Evolutionary conservation across 345 rosid species (phyloP), one percentile per base, ranked within the genome.

Genomic region (Stellera chamaejasme): DNA sequence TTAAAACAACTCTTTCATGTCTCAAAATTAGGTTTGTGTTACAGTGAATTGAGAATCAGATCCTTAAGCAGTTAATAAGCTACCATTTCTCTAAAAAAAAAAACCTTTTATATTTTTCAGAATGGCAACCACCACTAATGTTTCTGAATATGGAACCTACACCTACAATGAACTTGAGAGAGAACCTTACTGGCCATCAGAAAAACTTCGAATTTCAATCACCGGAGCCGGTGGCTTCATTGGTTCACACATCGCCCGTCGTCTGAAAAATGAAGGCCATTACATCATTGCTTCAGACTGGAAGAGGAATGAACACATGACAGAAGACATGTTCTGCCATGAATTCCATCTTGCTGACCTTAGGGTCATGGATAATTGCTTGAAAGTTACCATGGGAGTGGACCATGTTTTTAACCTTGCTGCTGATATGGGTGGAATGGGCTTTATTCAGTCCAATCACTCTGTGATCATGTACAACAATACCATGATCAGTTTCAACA

Each of bases 391-490:
- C 1, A 50, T 63, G 45, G 87, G 62, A 6, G 88, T 79, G 15
- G 94, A 87, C 71, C 99, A 93, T 58, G 99, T 93, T 1, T 93
- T 93, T 69, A 93, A 93, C 81, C 93, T 93, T 2, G 99, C 99
- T 11, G 99, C 97, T 47, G 99, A 93, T 68, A 93, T 93, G 99
- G 99, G 99, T 14, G 99, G 97, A 36, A 94, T 94, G 97, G 99
- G 99, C 46, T 90, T 90, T 66, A 94, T 94, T 55, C 96, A 90
- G 85, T 87, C 96, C 50, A 90, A 94, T 70, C 99, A 94, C 75
- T 94, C 96, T 6, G 97, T 94, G 15, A 94, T 94, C 32, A 87
- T 94, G 95, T 94, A 90, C 58, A 94, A 94, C 75, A 94, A 94
- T 59, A 90, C 99, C 0, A 94, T 94, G 99, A 94, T 94, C 72